A percentile compares a stretch with the other conserved stretches of the same genome.
phyloP scores from a whole-genome alignment of 345 rosid species.

The Citrus reticulata region DNA sequence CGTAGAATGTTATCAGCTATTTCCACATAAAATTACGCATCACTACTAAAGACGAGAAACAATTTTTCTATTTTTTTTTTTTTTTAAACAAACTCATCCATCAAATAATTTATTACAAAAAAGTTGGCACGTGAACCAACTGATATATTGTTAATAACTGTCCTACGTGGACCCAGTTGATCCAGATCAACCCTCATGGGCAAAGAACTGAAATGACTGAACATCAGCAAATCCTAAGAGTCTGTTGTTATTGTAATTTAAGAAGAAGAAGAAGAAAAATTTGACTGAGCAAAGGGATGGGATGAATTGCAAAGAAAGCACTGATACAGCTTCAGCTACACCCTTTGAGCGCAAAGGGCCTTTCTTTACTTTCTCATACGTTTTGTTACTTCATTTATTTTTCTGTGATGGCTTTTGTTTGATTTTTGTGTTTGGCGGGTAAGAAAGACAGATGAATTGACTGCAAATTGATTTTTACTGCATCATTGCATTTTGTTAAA shows the following conservation, averaged over 20 bases:
- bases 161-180: not conserved
- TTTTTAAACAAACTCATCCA: no score
- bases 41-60: no score
- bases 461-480: no score
- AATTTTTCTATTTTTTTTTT: no score
- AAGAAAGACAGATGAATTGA: not conserved
- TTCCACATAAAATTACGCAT: no score
- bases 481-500: not conserved
- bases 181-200: not conserved
- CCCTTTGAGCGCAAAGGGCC: conserved; percentile 79
- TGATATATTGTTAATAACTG: not conserved
- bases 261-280: not conserved
- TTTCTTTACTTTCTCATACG: conserved; percentile 4
- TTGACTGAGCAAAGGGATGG: conserved; percentile 30
- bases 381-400: not conserved
- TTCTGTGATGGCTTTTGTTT: conserved; percentile 2
- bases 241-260: not conserved
- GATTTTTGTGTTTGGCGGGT: not conserved
- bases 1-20: no score
- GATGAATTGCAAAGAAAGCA: conserved; percentile 63
- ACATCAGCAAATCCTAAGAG: not conserved
- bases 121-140: not conserved
- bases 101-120: no score
- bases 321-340: conserved; percentile 76
- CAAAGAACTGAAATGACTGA: not conserved